Percentiles rank a stretch among this genome's conserved stretches.
Conservation (phyloP, 2,329 filamentous ascomycete genomes). For the Colletotrichum neosansevieriae region DNA sequence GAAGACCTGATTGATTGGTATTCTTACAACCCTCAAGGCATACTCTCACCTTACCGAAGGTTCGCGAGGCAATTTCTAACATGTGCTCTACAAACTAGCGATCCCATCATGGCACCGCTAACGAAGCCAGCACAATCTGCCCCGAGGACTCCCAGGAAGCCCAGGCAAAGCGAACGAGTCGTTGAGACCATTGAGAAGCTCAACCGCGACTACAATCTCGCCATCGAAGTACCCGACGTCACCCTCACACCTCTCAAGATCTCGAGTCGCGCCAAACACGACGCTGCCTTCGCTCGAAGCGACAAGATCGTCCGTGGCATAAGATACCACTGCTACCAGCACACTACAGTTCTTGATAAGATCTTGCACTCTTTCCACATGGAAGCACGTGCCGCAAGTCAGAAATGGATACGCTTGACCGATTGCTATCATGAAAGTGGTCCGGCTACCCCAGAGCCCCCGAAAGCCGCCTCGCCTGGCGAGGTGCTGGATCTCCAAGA, state of each 20-base stretch:
- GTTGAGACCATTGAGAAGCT: constrained; percentile 30
- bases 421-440: neutral
- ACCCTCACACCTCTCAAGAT: constrained; percentile 9
- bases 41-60: neutral
- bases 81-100: neutral
- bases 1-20: neutral
- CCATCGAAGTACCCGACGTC: constrained; percentile 22
- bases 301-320: constrained; percentile 19
- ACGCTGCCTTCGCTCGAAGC: constrained; percentile 10
- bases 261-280: neutral
- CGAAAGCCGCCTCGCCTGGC: constrained; percentile 3
- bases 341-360: neutral
- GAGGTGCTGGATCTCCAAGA: constrained; percentile 25
- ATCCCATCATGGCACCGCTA: constrained; percentile 15
- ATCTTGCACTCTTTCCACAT: constrained; percentile 19
- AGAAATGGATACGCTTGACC: constrained; percentile 20
- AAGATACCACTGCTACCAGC: constrained; percentile 12
- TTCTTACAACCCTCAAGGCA: neutral
- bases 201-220: constrained; percentile 27
- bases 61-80: neutral
- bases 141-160: constrained; percentile 23
- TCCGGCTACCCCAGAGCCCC: constrained; percentile 5
- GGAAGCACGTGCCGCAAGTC: constrained; percentile 22
- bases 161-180: neutral
- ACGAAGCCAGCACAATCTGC: constrained; percentile 1